These are phyloP conservation scores for Blastobotrys arbuscula DNA, from an alignment of 1,139 yeast genomes.

Conservation along the genomic window DNA sequence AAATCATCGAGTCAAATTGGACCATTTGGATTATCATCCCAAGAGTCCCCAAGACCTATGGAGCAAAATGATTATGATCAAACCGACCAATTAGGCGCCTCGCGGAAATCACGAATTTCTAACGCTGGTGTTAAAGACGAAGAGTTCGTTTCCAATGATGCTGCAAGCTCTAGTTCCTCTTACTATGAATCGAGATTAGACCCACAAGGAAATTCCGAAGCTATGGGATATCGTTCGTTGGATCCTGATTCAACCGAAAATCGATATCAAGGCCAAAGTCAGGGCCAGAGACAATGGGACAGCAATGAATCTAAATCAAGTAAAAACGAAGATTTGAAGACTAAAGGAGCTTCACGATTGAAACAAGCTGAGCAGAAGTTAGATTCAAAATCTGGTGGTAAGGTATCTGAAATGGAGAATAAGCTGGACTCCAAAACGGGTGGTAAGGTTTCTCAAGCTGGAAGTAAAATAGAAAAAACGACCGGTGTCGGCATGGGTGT, in stretches of 20 bases:
- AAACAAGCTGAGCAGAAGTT: background rate
- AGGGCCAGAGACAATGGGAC: no score
- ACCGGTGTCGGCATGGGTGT: background rate
- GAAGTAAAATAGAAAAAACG: background rate
- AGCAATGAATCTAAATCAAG: no score
- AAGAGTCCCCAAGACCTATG: background rate
- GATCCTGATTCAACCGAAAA: no score
- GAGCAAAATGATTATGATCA: no score
- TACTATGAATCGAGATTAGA: background rate
- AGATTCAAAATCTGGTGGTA: slow-evolving; percentile 4
- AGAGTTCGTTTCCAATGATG: background rate
- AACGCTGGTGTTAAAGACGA: background rate
- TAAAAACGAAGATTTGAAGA: background rate
- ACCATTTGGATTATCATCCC: background rate
- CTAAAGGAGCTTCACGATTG: background rate
- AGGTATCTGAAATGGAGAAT: background rate
- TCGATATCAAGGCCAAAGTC: no score
- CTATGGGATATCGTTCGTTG: background rate
- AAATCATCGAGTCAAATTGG: background rate
- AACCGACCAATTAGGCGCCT: background rate
- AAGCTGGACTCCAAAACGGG: slow-evolving; percentile 5
- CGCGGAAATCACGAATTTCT: background rate
- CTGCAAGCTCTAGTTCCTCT: background rate
- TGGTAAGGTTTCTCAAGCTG: slow-evolving; percentile 5
- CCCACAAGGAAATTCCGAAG: background rate